Evolutionary conservation across 805 yeast species (phyloP), one percentile per base, ranked within the genome.

Genomic region (Saccharomycopsis sp.): DNA sequence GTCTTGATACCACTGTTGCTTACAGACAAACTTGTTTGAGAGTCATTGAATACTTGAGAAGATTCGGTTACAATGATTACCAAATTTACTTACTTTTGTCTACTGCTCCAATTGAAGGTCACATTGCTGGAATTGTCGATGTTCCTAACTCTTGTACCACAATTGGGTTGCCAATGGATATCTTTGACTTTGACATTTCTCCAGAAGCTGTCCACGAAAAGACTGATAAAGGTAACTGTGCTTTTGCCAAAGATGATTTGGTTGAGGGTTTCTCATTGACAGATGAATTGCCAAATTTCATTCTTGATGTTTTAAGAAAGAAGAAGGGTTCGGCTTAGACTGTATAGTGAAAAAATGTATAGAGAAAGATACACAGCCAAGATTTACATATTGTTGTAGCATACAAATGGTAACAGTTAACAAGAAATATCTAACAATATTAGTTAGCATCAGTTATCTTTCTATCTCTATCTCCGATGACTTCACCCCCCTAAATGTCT

Each of bases 131-230:
- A 13, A 66, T 72, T 43, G 77, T 72, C 14, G 77, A 72, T 55
- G 67, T 72, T 43, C 77, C 77, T 29, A 72, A 72, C 57, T 66
- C 75, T 1, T 72, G 76, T 52, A 71, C 77, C 20, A 70, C 77
- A 0, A 59, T 72, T 37, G 74, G 75, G 1, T 51, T 72, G 4
- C 77, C 77, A 4, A 68, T 70, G 66, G 77, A 72, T 49, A 71
- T 71, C 29, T 72, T 72, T 54, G 72, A 71, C 33, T 72, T 72
- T 52, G 76, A 72, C 48, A 63, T 69, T 9, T 51, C 68, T 6
- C 74, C 74, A 19, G 68, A 62, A 39, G 62, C 60, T 2, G 54
- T 52, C 4, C 57, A 53, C 7, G 50, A 24, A 11, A 58, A 56
- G 27, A 44, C 43, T 24, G 68, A 65, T 32, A 53, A 60, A 56